These are phyloP conservation scores for Corymbia citriodora DNA, from an alignment of 441 rosid species.

Conservation along the genomic window DNA sequence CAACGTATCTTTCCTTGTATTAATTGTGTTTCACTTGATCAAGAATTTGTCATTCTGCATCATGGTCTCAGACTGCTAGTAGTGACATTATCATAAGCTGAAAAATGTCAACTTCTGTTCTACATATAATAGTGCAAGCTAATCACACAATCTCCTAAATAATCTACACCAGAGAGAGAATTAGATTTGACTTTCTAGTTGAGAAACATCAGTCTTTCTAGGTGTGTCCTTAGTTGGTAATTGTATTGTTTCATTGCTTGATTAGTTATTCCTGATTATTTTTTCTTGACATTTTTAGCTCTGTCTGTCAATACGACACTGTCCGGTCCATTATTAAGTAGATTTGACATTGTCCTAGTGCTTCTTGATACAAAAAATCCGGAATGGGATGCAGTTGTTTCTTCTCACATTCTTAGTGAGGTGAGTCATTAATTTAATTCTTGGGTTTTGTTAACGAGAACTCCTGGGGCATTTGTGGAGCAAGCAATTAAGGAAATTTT, in stretches of 20 bases:
- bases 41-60: background rate
- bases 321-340: constrained; percentile 94
- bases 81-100: background rate
- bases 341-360: constrained; percentile 94
- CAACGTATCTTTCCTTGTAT: constrained; percentile 55
- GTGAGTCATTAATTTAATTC: constrained; percentile 16
- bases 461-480: background rate
- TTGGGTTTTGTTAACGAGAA: background rate
- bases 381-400: constrained; percentile 97
- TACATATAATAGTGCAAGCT: background rate
- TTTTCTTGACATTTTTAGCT: constrained; percentile 67
- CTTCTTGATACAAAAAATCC: constrained; percentile 97
- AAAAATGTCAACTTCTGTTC: background rate
- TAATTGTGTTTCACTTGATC: background rate
- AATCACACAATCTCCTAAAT: background rate
- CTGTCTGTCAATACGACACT: constrained; percentile 94
- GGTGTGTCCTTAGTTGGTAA: background rate
- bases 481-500: background rate
- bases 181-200: background rate
- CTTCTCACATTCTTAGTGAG: constrained; percentile 95
- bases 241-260: background rate
- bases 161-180: background rate
- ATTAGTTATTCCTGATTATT: background rate
- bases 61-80: background rate
- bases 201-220: background rate